phyloP scores from a whole-genome alignment of 2,329 filamentous ascomycete species.

The Pseudogymnoascus sp. region DNA sequence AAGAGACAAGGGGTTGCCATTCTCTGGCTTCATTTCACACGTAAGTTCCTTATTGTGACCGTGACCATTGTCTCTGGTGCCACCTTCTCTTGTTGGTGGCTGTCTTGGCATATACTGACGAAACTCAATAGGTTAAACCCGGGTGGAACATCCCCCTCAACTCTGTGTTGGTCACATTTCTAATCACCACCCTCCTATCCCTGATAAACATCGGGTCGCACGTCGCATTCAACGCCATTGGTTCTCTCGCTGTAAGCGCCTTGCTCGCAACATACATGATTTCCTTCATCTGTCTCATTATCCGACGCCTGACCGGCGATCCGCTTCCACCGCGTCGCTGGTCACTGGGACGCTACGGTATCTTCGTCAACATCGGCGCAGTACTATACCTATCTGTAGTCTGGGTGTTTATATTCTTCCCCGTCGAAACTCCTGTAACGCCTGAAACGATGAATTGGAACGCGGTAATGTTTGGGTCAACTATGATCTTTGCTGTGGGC shows the following conservation, averaged over 20 bases:
- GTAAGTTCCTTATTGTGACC: constrained; percentile 18
- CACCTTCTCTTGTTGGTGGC: not conserved
- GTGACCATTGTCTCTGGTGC: not conserved
- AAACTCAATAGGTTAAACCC: constrained; percentile 25
- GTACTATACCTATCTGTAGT: constrained; percentile 37
- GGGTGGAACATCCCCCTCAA: constrained; percentile 34
- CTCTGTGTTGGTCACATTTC: constrained; percentile 19
- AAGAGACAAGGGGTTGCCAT: constrained; percentile 36
- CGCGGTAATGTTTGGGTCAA: constrained; percentile 17
- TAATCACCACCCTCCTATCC: constrained; percentile 15
- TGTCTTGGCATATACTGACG: not conserved
- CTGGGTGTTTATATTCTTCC: constrained; percentile 43
- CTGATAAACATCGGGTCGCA: constrained; percentile 41
- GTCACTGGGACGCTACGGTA: constrained; percentile 35
- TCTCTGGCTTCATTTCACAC: constrained; percentile 32
- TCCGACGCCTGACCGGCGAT: constrained; percentile 32
- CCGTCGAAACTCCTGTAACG: constrained; percentile 30
- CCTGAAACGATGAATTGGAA: constrained; percentile 39
- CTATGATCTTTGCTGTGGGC: constrained; percentile 15
- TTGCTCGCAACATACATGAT: constrained; percentile 44
- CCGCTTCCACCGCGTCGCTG: constrained; percentile 34
- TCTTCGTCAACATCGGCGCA: constrained; percentile 35
- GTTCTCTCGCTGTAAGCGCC: constrained; percentile 40
- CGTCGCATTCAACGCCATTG: constrained; percentile 43
- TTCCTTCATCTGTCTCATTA: constrained; percentile 36